phyloP scores from a whole-genome alignment of 225 moss, liverwort and hornwort species.

The Climacium dendroides region DNA sequence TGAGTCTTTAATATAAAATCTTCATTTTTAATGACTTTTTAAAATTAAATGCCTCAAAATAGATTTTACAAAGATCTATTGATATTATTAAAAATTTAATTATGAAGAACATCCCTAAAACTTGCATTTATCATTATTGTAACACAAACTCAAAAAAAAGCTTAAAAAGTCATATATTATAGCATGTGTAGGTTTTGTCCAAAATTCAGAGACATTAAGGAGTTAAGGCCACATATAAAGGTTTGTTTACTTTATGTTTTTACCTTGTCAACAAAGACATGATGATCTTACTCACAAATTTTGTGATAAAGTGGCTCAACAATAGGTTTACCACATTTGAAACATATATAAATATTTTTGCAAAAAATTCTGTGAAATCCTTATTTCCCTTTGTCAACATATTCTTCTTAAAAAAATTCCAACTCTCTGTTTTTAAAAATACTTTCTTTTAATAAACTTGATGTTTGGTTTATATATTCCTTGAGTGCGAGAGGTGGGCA shows the following conservation, averaged over 20 bases:
- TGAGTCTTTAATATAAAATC: background rate
- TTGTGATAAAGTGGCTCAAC: no score
- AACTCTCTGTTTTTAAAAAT: background rate
- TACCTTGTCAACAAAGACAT: fast-evolving
- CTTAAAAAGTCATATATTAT: background rate
- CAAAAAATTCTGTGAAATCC: no score
- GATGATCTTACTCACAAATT: no score
- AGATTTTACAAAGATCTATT: background rate
- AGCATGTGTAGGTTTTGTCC: background rate
- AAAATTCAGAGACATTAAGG: fast-evolving
- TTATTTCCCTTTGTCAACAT: fast-evolving
- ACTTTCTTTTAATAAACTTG: background rate
- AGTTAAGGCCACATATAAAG: fast-evolving
- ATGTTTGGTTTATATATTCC: background rate
- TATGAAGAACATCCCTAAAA: background rate
- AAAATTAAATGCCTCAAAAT: background rate
- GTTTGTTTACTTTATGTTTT: background rate
- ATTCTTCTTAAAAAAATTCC: background rate
- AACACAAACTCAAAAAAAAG: fast-evolving
- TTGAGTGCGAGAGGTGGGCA: background rate
- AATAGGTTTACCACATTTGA: fast-evolving
- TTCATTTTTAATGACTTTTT: background rate
- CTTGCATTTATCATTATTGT: background rate
- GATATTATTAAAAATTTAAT: background rate
- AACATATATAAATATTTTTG: background rate